Base-by-base conservation (phyloP, 257 asterid genomes). In the Solanum neorickii region DNA sequence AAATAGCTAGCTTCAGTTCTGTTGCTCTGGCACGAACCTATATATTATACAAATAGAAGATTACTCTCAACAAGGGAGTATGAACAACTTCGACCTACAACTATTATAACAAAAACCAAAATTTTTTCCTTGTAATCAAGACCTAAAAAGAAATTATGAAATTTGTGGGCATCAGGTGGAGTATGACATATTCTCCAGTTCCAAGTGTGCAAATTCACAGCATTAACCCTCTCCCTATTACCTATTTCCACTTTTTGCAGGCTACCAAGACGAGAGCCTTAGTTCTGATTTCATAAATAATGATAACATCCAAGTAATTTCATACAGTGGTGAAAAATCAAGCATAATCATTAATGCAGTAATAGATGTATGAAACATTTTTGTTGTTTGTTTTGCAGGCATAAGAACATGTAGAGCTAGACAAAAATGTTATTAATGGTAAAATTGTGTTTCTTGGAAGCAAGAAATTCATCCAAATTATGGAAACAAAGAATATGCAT, bases 21-120 rank as follows among this genome's bases (percentile, higher is more conserved):
- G 98, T 91, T 86, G 99, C 97, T 93, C 98, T 93, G 9, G 99
- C 93, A 86, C 99, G 91, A 80, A 97, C 98, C 99, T 97, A 78
- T 83, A 88, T 7, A 59, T 59, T 20, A 59, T 80, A 86, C 15
- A 49, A 49, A 82, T 11, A 82, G 85, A 49, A 82, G 44, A 82
- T 18, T 27, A 33, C 69, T 10, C n/a, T 82, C 6, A 82, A 49
- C 31, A 49, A 47, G 46, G 44, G 69, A 47, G 44, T 80, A 82
- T 10, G 69, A 82, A 49, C 29, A 49, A 25, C 85, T 49, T 49
- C 31, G 29, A 82, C 49, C 69, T 49, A 82, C 3, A 3, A 82
- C 31, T 9, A 82, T 9, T 16, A 47, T 27, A 78, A 47, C 66
- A 78, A 14, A 80, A 16, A 27, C 66, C 66, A 80, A 65, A 80